Evolutionary conservation across 208 protist species (phyloP).

Genomic region (Vickermania ingenoplastis): DNA sequence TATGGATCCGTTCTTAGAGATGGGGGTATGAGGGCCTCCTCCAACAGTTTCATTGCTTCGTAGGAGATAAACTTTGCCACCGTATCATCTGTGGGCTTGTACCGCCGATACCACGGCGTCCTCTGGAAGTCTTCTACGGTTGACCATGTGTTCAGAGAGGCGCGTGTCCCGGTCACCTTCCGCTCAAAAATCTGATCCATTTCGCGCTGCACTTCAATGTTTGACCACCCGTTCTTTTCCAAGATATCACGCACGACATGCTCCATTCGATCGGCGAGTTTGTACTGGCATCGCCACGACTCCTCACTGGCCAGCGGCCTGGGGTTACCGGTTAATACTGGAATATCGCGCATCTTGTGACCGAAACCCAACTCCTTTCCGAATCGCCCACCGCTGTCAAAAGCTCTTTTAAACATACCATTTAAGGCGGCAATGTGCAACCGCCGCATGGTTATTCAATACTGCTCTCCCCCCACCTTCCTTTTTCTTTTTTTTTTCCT

Average conservation of each 20-base stretch:
- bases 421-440: not conserved
- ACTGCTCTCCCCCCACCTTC: not conserved
- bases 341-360: slow-evolving; percentile 82
- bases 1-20: slow-evolving; percentile 75
- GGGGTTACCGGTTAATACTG: slow-evolving; percentile 79
- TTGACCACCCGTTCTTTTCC: slow-evolving; percentile 42
- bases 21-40: slow-evolving; percentile 68
- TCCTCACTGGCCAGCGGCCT: slow-evolving; percentile 66
- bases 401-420: slow-evolving; percentile 16
- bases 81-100: slow-evolving; percentile 71
- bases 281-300: slow-evolving; percentile 73
- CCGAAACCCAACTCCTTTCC: slow-evolving; percentile 78
- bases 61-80: slow-evolving; percentile 82
- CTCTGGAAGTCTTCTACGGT: slow-evolving; percentile 87
- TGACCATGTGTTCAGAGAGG: slow-evolving; percentile 81
- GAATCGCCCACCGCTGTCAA: slow-evolving; percentile 54
- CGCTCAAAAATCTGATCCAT: slow-evolving; percentile 75
- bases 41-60: slow-evolving; percentile 79
- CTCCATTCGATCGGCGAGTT: slow-evolving; percentile 82
- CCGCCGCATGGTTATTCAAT: not conserved
- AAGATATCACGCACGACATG: slow-evolving; percentile 65
- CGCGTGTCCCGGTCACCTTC: slow-evolving; percentile 40
- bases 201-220: slow-evolving; percentile 65
- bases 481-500: slow-evolving; percentile 2
- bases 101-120: slow-evolving; percentile 84